Percentiles rank a stretch among this genome's conserved stretches.
These are phyloP conservation scores for Cercospora nicotianae DNA, from an alignment of 2,329 filamentous ascomycete species.

Conservation along the genomic window DNA sequence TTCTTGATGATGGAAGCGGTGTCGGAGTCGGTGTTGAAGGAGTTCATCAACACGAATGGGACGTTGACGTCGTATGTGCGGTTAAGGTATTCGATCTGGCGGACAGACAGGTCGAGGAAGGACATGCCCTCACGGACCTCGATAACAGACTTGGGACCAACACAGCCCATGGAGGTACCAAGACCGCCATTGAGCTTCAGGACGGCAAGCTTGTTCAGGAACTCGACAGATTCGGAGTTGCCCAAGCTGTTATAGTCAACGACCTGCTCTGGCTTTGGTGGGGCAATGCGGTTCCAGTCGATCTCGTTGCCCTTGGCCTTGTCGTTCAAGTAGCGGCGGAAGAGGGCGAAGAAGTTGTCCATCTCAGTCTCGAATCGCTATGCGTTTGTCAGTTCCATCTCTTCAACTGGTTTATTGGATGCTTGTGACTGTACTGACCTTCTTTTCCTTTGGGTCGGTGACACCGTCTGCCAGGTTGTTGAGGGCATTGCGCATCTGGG, in stretches of 20 bases:
- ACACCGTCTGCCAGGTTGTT: slow-evolving; percentile 91
- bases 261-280: slow-evolving; percentile 89
- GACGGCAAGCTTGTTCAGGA: slow-evolving; percentile 95
- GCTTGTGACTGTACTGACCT: slow-evolving; percentile 58
- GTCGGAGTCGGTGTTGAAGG: slow-evolving; percentile 99
- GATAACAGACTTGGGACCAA: slow-evolving; percentile 98
- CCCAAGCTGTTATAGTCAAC: slow-evolving; percentile 90
- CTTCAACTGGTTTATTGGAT: neutral
- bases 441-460: slow-evolving; percentile 71
- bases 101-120: slow-evolving; percentile 96
- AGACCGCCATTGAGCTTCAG: slow-evolving; percentile 99
- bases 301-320: slow-evolving; percentile 97
- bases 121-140: slow-evolving; percentile 99
- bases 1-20: slow-evolving; percentile 99
- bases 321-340: slow-evolving; percentile 97
- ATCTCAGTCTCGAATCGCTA: slow-evolving; percentile 95
- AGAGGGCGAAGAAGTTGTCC: slow-evolving; percentile 99
- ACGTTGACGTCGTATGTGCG: slow-evolving; percentile 96
- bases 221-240: slow-evolving; percentile 86
- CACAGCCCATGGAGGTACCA: slow-evolving; percentile 98
- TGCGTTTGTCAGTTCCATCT: slow-evolving; percentile 6
- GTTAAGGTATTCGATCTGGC: slow-evolving; percentile 99
- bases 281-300: slow-evolving; percentile 95
- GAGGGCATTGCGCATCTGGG: slow-evolving; percentile 97
- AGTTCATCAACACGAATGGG: slow-evolving; percentile 99